A percentile compares a stretch with the other conserved stretches of the same genome.
Evolutionary conservation across 345 rosid species (phyloP).

Genomic region (Citrus medica): DNA sequence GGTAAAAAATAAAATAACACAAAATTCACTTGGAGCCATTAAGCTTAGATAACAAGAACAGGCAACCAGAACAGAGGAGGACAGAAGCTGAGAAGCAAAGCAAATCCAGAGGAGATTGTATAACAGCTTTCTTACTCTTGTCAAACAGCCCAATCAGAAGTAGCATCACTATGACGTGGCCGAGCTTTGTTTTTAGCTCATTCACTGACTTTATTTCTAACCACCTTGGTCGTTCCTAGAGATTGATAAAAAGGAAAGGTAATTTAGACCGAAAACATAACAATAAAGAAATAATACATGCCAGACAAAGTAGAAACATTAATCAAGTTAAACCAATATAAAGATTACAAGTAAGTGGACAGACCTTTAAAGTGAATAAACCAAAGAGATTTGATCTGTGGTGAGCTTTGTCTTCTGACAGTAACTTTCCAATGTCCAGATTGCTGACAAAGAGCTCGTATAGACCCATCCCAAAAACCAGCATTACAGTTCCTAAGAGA

Average conservation of each 20-base stretch:
- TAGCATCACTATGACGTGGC: constrained; percentile 96
- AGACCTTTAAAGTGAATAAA: constrained; percentile 67
- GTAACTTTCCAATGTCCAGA: constrained; percentile 53
- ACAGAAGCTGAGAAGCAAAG: constrained; percentile 80
- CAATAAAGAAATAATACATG: background rate
- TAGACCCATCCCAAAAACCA: constrained; percentile 95
- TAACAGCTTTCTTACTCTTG: constrained; percentile 71
- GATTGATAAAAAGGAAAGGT: background rate
- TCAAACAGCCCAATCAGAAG: constrained; percentile 85
- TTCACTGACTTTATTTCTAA: constrained; percentile 73
- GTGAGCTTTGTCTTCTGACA: constrained; percentile 28
- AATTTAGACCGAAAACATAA: background rate
- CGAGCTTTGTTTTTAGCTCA: constrained; percentile 81
- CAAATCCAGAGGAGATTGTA: constrained; percentile 64
- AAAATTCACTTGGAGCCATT: constrained; percentile 30
- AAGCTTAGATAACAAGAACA: constrained; percentile 80
- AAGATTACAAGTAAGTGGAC: background rate
- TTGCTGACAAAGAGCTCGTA: constrained; percentile 87
- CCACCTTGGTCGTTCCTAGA: constrained; percentile 85
- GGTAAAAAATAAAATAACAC: background rate
- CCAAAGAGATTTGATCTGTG: constrained; percentile 70
- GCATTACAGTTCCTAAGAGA: constrained; percentile 92
- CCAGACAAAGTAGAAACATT: background rate
- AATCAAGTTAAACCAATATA: background rate
- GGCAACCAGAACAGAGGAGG: constrained; percentile 75